phyloP scores from a whole-genome alignment of 176 grass and related monocot genomes.

The Tuctoria greenei region DNA sequence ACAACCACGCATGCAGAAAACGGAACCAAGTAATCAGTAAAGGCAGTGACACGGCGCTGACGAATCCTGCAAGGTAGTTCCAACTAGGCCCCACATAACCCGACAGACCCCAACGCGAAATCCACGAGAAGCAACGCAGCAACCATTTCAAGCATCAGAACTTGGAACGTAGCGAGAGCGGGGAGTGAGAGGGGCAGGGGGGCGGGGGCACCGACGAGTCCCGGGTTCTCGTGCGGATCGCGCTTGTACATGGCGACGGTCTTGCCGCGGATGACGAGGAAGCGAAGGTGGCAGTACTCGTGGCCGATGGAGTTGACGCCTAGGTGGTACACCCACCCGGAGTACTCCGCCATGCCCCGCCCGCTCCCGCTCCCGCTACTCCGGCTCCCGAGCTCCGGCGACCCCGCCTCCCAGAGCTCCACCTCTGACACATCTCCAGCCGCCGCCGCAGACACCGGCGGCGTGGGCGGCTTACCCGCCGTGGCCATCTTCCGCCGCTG shows the following conservation, averaged over 20 bases:
- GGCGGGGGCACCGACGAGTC: constrained; percentile 45
- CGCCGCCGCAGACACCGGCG: not conserved
- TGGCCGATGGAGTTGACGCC: constrained; percentile 84
- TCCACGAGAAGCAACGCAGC: not conserved
- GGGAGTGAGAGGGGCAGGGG: not conserved
- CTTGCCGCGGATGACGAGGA: constrained; percentile 70
- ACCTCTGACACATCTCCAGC: constrained; percentile 29
- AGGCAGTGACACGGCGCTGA: not conserved
- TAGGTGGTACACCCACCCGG: constrained; percentile 88
- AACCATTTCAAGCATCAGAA: not conserved
- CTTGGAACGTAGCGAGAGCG: not conserved
- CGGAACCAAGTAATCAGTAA: not conserved
- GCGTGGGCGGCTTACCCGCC: not conserved
- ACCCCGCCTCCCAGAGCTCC: constrained; percentile 43
- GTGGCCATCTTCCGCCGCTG: constrained; percentile 30
- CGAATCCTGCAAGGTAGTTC: not conserved
- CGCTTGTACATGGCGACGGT: constrained; percentile 90
- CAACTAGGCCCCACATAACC: not conserved
- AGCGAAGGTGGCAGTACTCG: constrained; percentile 92
- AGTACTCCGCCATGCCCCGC: constrained; percentile 47
- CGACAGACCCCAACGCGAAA: not conserved
- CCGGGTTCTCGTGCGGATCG: constrained; percentile 54
- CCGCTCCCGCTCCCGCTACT: constrained; percentile 21
- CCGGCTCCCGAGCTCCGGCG: constrained; percentile 36
- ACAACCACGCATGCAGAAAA: constrained; percentile 1